Base-by-base conservation (phyloP, 1,284 basidiomycete species). In the Singerocomus inundabilis region DNA sequence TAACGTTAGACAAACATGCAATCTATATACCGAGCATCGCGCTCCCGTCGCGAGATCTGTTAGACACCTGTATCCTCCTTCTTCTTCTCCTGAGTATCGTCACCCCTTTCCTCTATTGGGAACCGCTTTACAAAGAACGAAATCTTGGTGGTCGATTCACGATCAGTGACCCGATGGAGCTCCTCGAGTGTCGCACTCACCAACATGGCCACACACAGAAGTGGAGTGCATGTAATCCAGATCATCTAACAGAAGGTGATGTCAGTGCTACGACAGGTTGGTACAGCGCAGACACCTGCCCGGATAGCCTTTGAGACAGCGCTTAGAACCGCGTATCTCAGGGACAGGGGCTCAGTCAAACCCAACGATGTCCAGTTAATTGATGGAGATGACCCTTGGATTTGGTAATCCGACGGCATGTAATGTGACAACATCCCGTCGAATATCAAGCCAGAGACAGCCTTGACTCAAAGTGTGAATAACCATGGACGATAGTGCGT, bases 391-490 rank as follows among this genome's bases (percentile, higher is more conserved):
- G 71, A 68, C 52, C 63, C 57, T 37, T 70, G 60, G 32, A 73
- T 64, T 39, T 66, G 62, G 48, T 82, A 67, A 51, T 71, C 72
- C 34, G 71, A 49, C 18, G 84, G 83, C 52, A 86, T 63, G 48
- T 71, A 71, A 42, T 64, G 66, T 44, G 73, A 69, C 16, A 84
- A 65, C 45, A 75, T 72, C 34, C 73, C 78, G 61, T 85, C 76
- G 65, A 87, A 89, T 52, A 88, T 73, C 44, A 86, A 80, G n/a
- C 88, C 85, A 50, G 88, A 81, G 34, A 86, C 73, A 40, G 88
- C 79, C 88, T 91, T 60, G 21, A 54, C 52, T 30, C 43, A 44
- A 34, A 53, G 40, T 42, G 53, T 63, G 49, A 55, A 36, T 48
- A 26, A 49, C 36, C 31, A 39, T 29, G 57, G 51, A 42, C 36